phyloP scores from a whole-genome alignment of 2,329 filamentous ascomycete species.

The Fusarium sp. region DNA sequence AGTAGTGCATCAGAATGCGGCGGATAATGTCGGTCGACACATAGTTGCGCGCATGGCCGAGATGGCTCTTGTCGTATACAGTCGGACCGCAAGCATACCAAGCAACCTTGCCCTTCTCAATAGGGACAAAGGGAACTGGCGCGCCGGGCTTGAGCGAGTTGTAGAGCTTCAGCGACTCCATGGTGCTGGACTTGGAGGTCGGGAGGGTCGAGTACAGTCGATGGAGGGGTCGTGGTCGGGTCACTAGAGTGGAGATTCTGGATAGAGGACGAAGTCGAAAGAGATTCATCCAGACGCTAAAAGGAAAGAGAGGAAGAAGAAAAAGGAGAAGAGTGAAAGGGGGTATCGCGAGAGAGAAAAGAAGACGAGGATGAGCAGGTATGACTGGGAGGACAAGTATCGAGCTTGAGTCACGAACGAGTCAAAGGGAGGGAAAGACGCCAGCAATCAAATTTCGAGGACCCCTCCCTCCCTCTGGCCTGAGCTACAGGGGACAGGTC shows the following conservation, averaged over 20 bases:
- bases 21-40: slow-evolving; percentile 91
- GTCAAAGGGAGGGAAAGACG: slow-evolving; percentile 43
- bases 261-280: slow-evolving; percentile 51
- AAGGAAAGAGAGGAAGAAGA: slow-evolving; percentile 24
- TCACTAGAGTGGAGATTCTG: slow-evolving; percentile 48
- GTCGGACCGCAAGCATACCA: slow-evolving; percentile 96
- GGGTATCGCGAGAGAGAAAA: slow-evolving; percentile 36
- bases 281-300: slow-evolving; percentile 55
- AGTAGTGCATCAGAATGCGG: slow-evolving; percentile 86
- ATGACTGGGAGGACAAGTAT: slow-evolving; percentile 36
- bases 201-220: slow-evolving; percentile 54
- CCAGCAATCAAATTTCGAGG: slow-evolving; percentile 38
- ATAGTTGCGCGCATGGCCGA: slow-evolving; percentile 91
- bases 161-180: slow-evolving; percentile 79
- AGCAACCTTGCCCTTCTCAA: slow-evolving; percentile 79
- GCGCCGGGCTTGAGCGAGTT: slow-evolving; percentile 82
- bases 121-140: slow-evolving; percentile 82
- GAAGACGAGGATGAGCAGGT: slow-evolving; percentile 3
- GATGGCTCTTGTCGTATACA: slow-evolving; percentile 85
- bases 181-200: slow-evolving; percentile 50
- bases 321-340: slow-evolving; percentile 33
- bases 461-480: slow-evolving; percentile 15
- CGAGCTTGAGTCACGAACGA: slow-evolving; percentile 40
- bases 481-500: slow-evolving; percentile 12
- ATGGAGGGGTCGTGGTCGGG: slow-evolving; percentile 44